These are phyloP conservation scores for Styphnolobium japonicum DNA, from an alignment of 306 rosid genomes.

Conservation along the genomic window DNA sequence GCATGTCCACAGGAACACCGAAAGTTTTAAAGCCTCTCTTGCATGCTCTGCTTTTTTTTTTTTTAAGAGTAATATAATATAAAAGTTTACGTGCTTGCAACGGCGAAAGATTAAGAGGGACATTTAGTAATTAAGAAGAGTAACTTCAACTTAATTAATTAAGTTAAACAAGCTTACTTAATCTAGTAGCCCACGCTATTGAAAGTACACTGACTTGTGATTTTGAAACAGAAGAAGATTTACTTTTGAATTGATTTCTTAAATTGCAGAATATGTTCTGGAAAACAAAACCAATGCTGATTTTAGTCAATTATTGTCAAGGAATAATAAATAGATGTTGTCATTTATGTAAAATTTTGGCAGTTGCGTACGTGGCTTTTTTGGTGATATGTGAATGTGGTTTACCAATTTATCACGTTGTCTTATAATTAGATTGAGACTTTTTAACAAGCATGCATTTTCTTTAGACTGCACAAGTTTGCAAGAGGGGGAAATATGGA, in stretches of 20 bases:
- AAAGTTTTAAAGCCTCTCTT: conserved; percentile 4
- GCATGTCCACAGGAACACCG: conserved; percentile 3
- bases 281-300: neutral
- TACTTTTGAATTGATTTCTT: neutral
- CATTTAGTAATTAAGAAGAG: neutral
- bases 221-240: neutral
- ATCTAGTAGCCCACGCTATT: neutral
- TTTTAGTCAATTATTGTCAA: neutral
- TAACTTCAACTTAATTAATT: neutral
- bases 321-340: neutral
- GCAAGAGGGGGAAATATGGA: neutral
- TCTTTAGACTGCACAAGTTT: neutral
- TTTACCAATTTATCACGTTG: neutral
- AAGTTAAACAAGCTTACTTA: neutral
- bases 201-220: neutral
- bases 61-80: neutral
- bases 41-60: conserved; percentile 5
- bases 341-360: neutral
- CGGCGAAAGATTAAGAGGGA: neutral
- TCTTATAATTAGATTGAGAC: neutral
- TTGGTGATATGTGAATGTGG: neutral
- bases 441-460: neutral
- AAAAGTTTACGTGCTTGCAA: conserved; percentile 14
- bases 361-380: neutral
- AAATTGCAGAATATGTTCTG: neutral